These are phyloP conservation scores for Sordariomycetes sp. DNA, from an alignment of 2,329 filamentous ascomycete genomes.

Conservation along the genomic window DNA sequence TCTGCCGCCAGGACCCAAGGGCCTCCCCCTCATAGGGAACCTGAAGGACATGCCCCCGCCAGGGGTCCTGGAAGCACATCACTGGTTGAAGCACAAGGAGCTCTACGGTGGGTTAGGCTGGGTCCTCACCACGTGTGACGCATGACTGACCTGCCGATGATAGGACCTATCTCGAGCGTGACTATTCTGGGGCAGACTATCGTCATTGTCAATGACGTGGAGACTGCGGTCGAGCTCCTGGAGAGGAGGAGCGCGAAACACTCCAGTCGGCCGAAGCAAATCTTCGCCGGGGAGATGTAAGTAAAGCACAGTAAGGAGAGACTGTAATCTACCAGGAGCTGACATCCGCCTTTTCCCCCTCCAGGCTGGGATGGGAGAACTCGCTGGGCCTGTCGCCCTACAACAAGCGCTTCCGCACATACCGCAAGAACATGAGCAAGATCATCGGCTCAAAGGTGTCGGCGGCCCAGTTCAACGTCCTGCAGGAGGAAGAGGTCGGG, in stretches of 20 bases:
- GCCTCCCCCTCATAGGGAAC: conserved; percentile 35
- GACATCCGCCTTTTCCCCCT: background rate
- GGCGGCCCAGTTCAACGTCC: conserved; percentile 7
- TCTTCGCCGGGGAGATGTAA: background rate
- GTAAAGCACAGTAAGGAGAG: too few species aligned
- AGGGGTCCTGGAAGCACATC: conserved; percentile 17
- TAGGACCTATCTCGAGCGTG: conserved; percentile 15
- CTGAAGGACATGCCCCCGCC: conserved; percentile 31
- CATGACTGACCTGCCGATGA: background rate
- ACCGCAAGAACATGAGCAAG: conserved; percentile 34
- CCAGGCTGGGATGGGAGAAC: conserved; percentile 15
- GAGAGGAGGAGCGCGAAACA: conserved; percentile 13
- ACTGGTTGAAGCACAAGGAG: conserved; percentile 26
- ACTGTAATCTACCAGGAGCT: background rate
- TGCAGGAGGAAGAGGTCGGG: conserved; percentile 16
- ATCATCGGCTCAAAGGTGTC: conserved; percentile 27
- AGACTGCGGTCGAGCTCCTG: conserved; percentile 23
- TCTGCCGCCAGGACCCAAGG: conserved; percentile 17
- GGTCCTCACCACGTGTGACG: background rate
- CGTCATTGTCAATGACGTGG: conserved; percentile 28
- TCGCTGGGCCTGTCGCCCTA: conserved; percentile 23
- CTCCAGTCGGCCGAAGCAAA: conserved; percentile 7
- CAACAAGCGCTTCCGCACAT: conserved; percentile 23
- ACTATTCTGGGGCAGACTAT: conserved; percentile 20
- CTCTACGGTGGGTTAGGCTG: conserved; percentile 11